A percentile compares a stretch with the other conserved stretches of the same genome.
Evolutionary conservation across 176 grass and related monocot genomes (phyloP).

Genomic region (Lolium multiflorum): DNA sequence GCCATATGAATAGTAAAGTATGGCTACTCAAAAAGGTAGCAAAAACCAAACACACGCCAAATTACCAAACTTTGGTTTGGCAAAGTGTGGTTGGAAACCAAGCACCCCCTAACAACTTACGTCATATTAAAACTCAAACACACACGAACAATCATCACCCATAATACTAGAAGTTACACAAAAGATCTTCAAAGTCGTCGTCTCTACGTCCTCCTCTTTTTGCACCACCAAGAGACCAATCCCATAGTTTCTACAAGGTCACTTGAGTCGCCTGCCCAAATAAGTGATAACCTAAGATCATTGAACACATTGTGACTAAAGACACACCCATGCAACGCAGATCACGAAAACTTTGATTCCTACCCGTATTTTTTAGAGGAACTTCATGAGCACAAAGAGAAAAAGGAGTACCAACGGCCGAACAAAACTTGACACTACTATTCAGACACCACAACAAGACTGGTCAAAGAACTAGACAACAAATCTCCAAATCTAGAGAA

Average conservation of each 20-base stretch:
- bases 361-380: neutral
- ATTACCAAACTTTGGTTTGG: too few species aligned
- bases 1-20: too few species aligned
- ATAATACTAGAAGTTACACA: too few species aligned
- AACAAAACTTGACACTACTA: neutral
- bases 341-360: neutral
- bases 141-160: neutral
- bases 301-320: neutral
- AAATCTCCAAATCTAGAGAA: too few species aligned
- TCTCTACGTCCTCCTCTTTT: neutral
- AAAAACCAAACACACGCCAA: too few species aligned
- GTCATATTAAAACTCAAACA: too few species aligned
- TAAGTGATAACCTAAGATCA: neutral
- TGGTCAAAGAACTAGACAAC: neutral
- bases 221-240: neutral
- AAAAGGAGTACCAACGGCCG: neutral
- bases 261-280: neutral
- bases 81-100: too few species aligned
- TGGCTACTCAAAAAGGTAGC: too few species aligned
- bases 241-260: neutral
- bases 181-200: neutral
- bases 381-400: neutral
- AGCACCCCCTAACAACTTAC: too few species aligned
- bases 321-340: neutral
- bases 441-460: neutral